These are phyloP conservation scores for Amanita rubescens DNA, from an alignment of 768 basidiomycete species.

Conservation along the genomic window DNA sequence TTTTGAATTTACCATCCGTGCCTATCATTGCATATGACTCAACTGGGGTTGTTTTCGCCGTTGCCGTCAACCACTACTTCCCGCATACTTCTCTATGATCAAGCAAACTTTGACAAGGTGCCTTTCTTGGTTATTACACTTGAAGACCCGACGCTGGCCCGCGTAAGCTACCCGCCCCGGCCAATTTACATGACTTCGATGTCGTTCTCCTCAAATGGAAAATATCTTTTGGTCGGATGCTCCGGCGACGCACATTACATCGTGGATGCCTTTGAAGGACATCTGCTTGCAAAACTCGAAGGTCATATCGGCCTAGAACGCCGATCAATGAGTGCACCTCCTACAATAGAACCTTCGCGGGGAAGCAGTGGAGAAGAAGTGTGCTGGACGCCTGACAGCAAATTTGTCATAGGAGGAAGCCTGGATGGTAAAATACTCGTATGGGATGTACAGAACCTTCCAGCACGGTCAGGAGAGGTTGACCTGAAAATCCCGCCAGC, in stretches of 20 bases:
- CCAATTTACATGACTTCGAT: conserved; percentile 88
- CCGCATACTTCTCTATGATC: conserved; percentile 80
- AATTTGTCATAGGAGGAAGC: conserved; percentile 80
- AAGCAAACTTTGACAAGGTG: conserved; percentile 81
- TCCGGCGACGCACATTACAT: conserved; percentile 91
- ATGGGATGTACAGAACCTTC: conserved; percentile 78
- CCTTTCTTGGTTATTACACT: conserved; percentile 83
- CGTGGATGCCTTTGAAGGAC: conserved; percentile 84
- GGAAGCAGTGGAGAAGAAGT: conserved; percentile 93
- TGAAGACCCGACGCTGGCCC: conserved; percentile 69
- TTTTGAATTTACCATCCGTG: conserved; percentile 63
- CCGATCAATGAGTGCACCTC: conserved; percentile 40
- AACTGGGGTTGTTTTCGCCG: conserved; percentile 79
- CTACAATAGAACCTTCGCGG: conserved; percentile 58
- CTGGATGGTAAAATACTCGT: conserved; percentile 77
- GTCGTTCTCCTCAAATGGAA: conserved; percentile 84
- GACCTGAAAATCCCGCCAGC: conserved; percentile 48
- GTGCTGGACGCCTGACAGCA: conserved; percentile 91
- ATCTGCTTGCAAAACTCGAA: conserved; percentile 76
- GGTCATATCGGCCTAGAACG: conserved; percentile 82
- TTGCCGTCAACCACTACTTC: conserved; percentile 77
- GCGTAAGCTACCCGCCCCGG: conserved; percentile 79
- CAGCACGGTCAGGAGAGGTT: conserved; percentile 39
- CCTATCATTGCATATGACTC: conserved; percentile 84
- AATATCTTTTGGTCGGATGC: conserved; percentile 87